Conservation (phyloP, 73 alveolate genomes). For the Stentor coeruleus region DNA sequence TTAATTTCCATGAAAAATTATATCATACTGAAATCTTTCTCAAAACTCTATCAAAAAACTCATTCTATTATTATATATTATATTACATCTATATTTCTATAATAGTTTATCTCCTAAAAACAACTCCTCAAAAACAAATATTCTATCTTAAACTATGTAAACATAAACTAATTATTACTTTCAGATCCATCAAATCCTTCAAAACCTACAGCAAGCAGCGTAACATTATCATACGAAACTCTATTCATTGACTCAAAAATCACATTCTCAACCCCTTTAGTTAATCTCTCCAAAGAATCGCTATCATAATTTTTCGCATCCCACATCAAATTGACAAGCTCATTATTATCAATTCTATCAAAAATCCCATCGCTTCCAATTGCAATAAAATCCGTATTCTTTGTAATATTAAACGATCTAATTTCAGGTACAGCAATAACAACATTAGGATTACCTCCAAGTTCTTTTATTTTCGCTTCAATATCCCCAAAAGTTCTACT, state of each 20-base stretch:
- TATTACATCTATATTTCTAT: too few species aligned
- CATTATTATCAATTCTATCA: slow-evolving; percentile 90
- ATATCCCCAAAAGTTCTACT: slow-evolving; percentile 95
- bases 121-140: too few species aligned
- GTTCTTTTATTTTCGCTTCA: slow-evolving; percentile 86
- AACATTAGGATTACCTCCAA: slow-evolving; percentile 96
- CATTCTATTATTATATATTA: too few species aligned
- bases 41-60: too few species aligned
- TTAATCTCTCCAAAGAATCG: background rate
- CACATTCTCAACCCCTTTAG: slow-evolving; percentile 9
- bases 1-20: too few species aligned
- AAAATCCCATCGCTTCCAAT: slow-evolving; percentile 91
- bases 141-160: too few species aligned
- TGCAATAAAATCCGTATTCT: slow-evolving; percentile 61
- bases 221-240: background rate
- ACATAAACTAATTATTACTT: too few species aligned
- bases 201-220: background rate
- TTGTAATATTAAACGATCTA: slow-evolving; percentile 69
- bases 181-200: slow-evolving; percentile 23
- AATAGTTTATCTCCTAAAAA: too few species aligned
- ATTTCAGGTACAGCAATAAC: slow-evolving; percentile 94
- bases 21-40: too few species aligned
- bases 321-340: slow-evolving; percentile 74
- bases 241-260: background rate
- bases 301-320: background rate